Base-by-base conservation (phyloP, 2,329 filamentous ascomycete species). In the Aulographum hederae region DNA sequence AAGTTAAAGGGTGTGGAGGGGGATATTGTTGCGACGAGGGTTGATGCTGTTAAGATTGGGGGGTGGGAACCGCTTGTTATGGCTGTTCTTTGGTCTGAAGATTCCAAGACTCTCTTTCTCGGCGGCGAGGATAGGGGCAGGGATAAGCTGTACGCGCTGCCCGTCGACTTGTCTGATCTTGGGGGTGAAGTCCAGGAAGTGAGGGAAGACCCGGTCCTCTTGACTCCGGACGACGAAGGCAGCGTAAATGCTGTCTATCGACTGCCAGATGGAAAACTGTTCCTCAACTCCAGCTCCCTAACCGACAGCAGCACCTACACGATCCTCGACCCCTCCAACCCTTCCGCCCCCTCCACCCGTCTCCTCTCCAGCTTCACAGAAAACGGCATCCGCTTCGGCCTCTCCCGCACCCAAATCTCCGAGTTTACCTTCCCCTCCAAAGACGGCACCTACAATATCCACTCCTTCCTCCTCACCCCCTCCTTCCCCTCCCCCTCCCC, bases 401-500 rank as follows among this genome's bases (percentile, higher is more conserved):
- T 25, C n/a, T n/a, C 8, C n/a, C 21, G 8, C n/a, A n/a, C 8
- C 21, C 21, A 25, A 25, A n/a, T 25, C 21, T 25, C 21, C 8
- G 21, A 25, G n/a, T 25, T 25, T n/a, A n/a, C 21, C 8, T 25
- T 25, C n/a, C 21, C 8, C 8, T 8, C 8, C n/a, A 8, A 25
- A 8, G n/a, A n/a, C n/a, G 21, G 21, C n/a, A n/a, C 8, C 21
- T 25, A 25, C n/a, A 25, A 8, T n/a, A n/a, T 25, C 21, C 8
- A 25, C 8, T 8, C 21, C n/a, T 25, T 25, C 21, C 21, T 77
- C 4, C 57, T 81, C 41, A 70, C 67, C 36, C 78, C 65, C 40
- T 52, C 55, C 19, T n/a, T n/a, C n/a, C n/a, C n/a, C n/a, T 46
- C 65, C 42, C 91, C 86, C 46, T 65, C 79, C 44, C 53, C 64